Percentiles rank a stretch among this genome's conserved stretches.
Conservation (phyloP, 441 rosid genomes). For the Iberis amara region DNA sequence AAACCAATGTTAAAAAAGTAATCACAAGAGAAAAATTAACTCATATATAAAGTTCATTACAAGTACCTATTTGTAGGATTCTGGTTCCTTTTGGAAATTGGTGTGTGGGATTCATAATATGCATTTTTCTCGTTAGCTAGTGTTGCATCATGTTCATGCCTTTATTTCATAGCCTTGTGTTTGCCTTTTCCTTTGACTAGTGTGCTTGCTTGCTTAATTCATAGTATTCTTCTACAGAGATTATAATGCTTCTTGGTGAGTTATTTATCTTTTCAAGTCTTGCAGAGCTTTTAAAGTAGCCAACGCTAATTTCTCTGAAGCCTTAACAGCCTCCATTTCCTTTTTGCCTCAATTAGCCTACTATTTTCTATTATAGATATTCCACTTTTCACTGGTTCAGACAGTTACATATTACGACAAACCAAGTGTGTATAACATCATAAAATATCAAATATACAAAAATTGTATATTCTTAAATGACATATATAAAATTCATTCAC, state of each 20-base stretch:
- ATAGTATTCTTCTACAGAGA: conserved; percentile 74
- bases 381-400: conserved; percentile 69
- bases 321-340: conserved; percentile 80
- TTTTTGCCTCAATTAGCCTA: conserved; percentile 63
- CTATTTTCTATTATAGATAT: conserved; percentile 63
- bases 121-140: conserved; percentile 1
- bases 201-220: conserved; percentile 72
- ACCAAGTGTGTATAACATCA: too few species aligned
- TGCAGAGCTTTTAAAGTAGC: conserved; percentile 77
- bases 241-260: conserved; percentile 49
- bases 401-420: conserved; percentile 19
- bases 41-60: conserved; percentile 18
- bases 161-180: conserved; percentile 43
- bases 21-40: neutral
- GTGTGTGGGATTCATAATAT: conserved; percentile 16
- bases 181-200: conserved; percentile 78
- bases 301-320: conserved; percentile 70
- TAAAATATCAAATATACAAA: too few species aligned
- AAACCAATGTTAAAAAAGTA: conserved; percentile 14
- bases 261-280: conserved; percentile 35
- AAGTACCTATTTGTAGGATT: conserved; percentile 18
- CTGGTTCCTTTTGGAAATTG: conserved; percentile 6
- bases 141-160: conserved; percentile 10
- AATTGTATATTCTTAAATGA: too few species aligned
- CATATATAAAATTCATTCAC: too few species aligned